These are phyloP conservation scores for Leishmania tropica DNA, from an alignment of 208 protist genomes.

Conservation along the genomic window DNA sequence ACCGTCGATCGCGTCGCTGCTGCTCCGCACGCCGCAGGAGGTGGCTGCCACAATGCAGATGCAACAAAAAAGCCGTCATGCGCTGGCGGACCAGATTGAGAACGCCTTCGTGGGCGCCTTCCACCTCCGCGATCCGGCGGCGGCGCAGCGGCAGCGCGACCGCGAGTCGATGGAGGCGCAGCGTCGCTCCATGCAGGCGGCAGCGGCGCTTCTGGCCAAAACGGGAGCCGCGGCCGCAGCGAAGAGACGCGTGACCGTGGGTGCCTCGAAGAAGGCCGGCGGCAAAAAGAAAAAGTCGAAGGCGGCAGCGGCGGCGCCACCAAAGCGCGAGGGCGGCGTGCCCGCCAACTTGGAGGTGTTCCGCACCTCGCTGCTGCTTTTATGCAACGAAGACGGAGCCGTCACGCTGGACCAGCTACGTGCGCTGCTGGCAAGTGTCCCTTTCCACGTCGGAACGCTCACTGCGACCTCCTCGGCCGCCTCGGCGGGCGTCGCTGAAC, in stretches of 20 bases:
- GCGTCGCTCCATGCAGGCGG: conserved; percentile 20
- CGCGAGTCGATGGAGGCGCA: conserved; percentile 19
- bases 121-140: conserved; percentile 53
- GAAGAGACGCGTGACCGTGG: conserved; percentile 1
- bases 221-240: background rate
- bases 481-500: conserved; percentile 32
- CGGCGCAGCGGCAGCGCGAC: conserved; percentile 24
- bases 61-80: conserved; percentile 34
- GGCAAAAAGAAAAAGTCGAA: conserved; percentile 29
- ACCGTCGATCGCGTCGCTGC: conserved; percentile 4
- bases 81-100: conserved; percentile 46
- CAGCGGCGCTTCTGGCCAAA: conserved; percentile 17
- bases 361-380: conserved; percentile 35
- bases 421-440: conserved; percentile 32
- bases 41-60: conserved; percentile 13
- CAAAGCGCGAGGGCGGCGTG: conserved; percentile 39
- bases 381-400: conserved; percentile 47
- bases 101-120: conserved; percentile 62
- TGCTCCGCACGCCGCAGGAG: conserved; percentile 18
- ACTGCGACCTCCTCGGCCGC: conserved; percentile 29
- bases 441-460: conserved; percentile 56
- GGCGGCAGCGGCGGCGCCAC: background rate
- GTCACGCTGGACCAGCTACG: conserved; percentile 46
- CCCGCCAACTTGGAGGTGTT: conserved; percentile 51
- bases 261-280: conserved; percentile 5